These are phyloP conservation scores for Celoporthe dispersa DNA, from an alignment of 2,329 filamentous ascomycete genomes.

Conservation along the genomic window DNA sequence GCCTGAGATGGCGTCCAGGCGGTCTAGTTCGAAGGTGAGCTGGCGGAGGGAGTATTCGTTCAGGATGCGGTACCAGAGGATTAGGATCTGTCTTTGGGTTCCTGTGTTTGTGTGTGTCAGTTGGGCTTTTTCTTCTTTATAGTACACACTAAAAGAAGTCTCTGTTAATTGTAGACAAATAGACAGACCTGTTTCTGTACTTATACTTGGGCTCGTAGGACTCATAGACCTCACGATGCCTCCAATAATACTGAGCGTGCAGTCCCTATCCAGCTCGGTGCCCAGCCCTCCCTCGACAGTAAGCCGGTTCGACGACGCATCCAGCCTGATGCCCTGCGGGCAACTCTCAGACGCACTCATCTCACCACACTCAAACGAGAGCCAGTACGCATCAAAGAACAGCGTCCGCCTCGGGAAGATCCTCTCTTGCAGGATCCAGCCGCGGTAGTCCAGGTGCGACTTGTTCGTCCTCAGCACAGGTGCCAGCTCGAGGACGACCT, in stretches of 20 bases:
- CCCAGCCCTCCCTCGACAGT: background rate
- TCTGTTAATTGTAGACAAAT: background rate
- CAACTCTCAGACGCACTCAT: slow-evolving; percentile 14
- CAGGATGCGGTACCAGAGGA: slow-evolving; percentile 15
- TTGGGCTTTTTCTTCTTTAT: background rate
- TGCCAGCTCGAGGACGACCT: slow-evolving; percentile 3
- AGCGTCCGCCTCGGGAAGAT: slow-evolving; percentile 15
- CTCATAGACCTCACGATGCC: slow-evolving; percentile 3
- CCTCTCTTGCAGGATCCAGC: slow-evolving; percentile 16
- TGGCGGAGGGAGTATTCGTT: slow-evolving; percentile 14
- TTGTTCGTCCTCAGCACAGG: slow-evolving; percentile 11
- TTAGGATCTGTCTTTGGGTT: background rate
- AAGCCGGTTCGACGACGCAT: slow-evolving; percentile 2
- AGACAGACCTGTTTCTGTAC: background rate
- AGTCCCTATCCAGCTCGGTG: slow-evolving; percentile 15
- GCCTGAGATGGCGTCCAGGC: slow-evolving; percentile 17
- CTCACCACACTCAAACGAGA: slow-evolving; percentile 16
- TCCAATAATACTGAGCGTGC: slow-evolving; percentile 12
- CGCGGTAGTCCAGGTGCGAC: slow-evolving; percentile 19
- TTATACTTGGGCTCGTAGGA: background rate
- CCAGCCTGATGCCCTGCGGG: background rate
- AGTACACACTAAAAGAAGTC: no score
- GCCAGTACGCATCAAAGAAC: slow-evolving; percentile 15
- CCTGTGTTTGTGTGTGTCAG: background rate
- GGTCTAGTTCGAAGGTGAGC: slow-evolving; percentile 14